Base-by-base conservation (phyloP, 2,329 filamentous ascomycete genomes). In the Chaetomium strumarium region DNA sequence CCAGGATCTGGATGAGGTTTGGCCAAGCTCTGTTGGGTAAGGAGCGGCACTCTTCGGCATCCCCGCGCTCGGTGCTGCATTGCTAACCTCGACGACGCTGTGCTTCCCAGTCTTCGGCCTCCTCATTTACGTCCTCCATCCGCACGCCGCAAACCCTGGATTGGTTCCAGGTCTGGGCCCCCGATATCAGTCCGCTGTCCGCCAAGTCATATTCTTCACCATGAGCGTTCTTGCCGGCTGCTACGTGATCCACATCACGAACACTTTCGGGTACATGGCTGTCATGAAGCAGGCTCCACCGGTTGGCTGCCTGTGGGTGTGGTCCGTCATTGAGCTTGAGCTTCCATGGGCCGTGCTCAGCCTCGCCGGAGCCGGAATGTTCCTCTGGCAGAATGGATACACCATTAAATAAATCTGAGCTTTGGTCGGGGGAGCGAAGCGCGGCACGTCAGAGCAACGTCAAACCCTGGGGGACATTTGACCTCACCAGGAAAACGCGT, bases 211-310 rank as follows among this genome's bases (percentile, higher is more conserved):
- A 48, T 93, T 92, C 72, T 78, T 90, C 55, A 64, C 64, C 14
- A 72, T 77, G 20, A 83, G 85, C 58, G 68, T 85, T 8, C 67
- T 65, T 10, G 73, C 81, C 0, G 93, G 93, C 1, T 88, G 84
- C 69, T 91, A 90, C 68, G 74, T 96, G 57, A 84, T 97, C 45
- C 76, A 88, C 60, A 82, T 91, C 49, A 90, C 87, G 24, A 97
- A 96, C 64, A 78, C 75, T 30, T 81, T 84, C 59, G 82, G 85
- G 5, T 97, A 96, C 64, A 83, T 95, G 61, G 86, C 87, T 7
- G 84, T 95, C 17, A 91, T 97, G 89, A 95, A 96, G 73, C 84
- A 83, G 58, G 87, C 90, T 0, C 93, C 93, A n/a, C 84, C 90
- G 5, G 68, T 96, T 13, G 93, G 90, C 0, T 92, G 88, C 38